Conservation (phyloP, 495 filamentous ascomycete genomes). For the Schizothecium vesticola region DNA sequence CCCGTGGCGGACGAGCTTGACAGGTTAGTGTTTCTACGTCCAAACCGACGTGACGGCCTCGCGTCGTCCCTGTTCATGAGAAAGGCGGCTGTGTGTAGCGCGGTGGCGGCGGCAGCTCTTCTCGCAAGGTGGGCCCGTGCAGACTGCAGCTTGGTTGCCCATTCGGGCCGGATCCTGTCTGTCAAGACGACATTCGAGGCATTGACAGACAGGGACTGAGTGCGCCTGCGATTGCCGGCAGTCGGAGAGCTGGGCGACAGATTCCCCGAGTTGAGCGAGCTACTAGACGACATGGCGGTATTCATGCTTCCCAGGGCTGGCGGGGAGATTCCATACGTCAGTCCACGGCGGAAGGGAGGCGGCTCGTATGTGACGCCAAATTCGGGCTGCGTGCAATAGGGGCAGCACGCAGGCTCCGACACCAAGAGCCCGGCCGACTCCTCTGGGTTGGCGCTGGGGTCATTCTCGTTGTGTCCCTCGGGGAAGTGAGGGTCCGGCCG, state of each 20-base stretch:
- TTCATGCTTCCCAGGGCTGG: constrained; percentile 37
- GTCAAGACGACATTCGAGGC: constrained; percentile 83
- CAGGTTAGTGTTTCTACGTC: constrained; percentile 43
- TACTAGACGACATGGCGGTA: constrained; percentile 65
- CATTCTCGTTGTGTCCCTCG: constrained; percentile 64
- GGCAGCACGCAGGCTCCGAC: constrained; percentile 88
- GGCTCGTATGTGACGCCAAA: constrained; percentile 91
- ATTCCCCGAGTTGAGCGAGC: constrained; percentile 45
- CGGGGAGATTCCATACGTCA: constrained; percentile 57
- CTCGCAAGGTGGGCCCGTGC: constrained; percentile 79
- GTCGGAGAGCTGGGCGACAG: constrained; percentile 35
- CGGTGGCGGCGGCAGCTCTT: constrained; percentile 87
- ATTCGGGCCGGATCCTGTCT: constrained; percentile 87
- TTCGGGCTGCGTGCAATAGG: constrained; percentile 90
- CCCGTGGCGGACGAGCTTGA: constrained; percentile 26
- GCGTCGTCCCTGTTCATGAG: constrained; percentile 63
- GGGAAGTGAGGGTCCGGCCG: constrained; percentile 92
- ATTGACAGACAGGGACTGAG: constrained; percentile 75
- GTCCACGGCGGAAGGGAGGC: constrained; percentile 79
- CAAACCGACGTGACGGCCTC: constrained; percentile 43
- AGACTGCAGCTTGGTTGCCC: constrained; percentile 81
- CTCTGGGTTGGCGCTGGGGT: constrained; percentile 36
- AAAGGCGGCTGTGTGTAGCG: constrained; percentile 91
- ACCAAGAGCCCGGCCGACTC: constrained; percentile 64
- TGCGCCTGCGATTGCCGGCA: constrained; percentile 48